Evolutionary conservation across 2,329 filamentous ascomycete species (phyloP), one percentile per base, ranked within the genome.

Genomic region (Fulvia fulva): DNA sequence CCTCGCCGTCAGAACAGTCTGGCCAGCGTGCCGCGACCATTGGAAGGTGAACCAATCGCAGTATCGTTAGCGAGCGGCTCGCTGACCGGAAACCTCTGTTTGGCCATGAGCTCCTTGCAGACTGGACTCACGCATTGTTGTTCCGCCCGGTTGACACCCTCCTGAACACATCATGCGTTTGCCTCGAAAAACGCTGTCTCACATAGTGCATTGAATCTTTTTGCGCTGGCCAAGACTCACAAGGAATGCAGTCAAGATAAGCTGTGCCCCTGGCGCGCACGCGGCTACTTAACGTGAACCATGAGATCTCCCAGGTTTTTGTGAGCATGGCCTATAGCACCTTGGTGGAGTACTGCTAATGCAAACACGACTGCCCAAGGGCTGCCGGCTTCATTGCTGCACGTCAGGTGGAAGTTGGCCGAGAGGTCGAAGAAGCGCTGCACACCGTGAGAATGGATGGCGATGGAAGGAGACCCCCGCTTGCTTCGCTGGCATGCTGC

Each of bases 401-500:
- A 25, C 26, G 53, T 50, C 25, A 49, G 28, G 26, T 49, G 53
- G 53, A 47, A 50, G 22, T 14, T 28, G n/a, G 34, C 45, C 53
- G 53, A 55, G 53, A 55, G 53, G 53, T 25, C 25, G 16, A 26
- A 23, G 44, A 30, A 45, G 53, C 53, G 53, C 53, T 34, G 45
- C 25, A 44, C 30, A 19, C 3, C 21, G 44, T n/a, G 53, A 30
- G 19, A 37, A 44, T 49, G 53, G 25, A 43, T 50, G 28, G 28
- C 26, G 44, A 25, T 26, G 25, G 21, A 16, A 16, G 25, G 6
- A 25, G n/a, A 26, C 53, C 53, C n/a, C 53, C 44, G 32, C 44
- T 46, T 54, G 45, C 44, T 55, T 26, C 53, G 53, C 53, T 55
- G 44, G 53, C 53, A 55, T 50, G 19, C 53, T 55, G 53, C 53